phyloP scores from a whole-genome alignment of 1,284 basidiomycete genomes.

The Schizophyllum commune region DNA sequence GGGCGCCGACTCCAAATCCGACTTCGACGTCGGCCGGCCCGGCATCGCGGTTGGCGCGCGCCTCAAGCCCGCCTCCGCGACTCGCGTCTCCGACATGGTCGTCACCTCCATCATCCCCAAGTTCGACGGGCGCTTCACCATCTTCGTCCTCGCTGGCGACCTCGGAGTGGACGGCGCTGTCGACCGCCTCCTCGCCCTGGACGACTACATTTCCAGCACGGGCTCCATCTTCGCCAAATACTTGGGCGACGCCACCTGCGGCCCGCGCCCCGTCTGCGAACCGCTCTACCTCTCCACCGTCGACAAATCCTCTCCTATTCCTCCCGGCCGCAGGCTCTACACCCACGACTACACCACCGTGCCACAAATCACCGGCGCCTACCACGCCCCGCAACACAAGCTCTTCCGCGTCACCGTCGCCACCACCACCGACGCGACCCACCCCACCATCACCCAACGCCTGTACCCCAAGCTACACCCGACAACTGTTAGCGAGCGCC shows the following conservation, averaged over 20 bases:
- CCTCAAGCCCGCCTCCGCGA: background rate
- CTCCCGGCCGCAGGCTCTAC: background rate
- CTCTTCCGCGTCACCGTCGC: background rate
- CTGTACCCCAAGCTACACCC: background rate
- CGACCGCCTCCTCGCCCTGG: background rate
- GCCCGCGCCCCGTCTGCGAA: background rate
- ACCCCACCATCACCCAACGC: background rate
- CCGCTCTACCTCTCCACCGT: background rate
- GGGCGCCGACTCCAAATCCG: background rate
- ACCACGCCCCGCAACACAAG: background rate
- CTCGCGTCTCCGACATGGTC: background rate
- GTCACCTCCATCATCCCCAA: background rate
- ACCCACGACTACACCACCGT: conserved; percentile 9
- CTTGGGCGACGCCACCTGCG: background rate
- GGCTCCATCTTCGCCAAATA: background rate
- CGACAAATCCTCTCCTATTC: background rate
- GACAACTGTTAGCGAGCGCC: background rate
- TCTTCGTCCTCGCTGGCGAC: background rate
- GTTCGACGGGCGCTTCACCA: conserved; percentile 1
- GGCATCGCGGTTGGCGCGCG: background rate
- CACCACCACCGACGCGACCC: background rate
- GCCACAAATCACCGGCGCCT: conserved; percentile 9
- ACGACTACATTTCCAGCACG: background rate
- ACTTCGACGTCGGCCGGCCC: background rate
- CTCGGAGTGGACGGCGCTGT: background rate